Conservation (phyloP, 495 filamentous ascomycete species). For the Xylaria castorea region DNA sequence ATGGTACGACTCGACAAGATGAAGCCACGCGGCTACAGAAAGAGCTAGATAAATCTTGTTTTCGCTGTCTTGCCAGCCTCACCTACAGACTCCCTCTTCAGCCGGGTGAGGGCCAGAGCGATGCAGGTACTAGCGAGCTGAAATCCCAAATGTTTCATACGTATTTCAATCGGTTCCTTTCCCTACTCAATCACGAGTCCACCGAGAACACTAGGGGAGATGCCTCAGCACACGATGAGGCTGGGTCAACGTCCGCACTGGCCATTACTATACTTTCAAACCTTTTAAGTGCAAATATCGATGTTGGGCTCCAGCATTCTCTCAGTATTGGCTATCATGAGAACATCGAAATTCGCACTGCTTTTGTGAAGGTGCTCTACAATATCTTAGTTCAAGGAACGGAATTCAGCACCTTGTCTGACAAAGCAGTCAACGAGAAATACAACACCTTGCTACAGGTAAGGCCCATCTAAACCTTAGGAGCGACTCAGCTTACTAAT, state of each 20-base stretch:
- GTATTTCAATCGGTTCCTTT: slow-evolving; percentile 70
- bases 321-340: slow-evolving; percentile 71
- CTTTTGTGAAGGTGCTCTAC: slow-evolving; percentile 70
- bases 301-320: slow-evolving; percentile 70
- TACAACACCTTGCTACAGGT: slow-evolving; percentile 67
- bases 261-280: slow-evolving; percentile 70
- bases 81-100: slow-evolving; percentile 69
- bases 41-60: slow-evolving; percentile 68
- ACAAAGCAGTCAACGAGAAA: slow-evolving; percentile 68
- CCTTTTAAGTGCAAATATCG: slow-evolving; percentile 70
- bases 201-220: slow-evolving; percentile 50
- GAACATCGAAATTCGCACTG: slow-evolving; percentile 68
- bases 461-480: slow-evolving; percentile 26
- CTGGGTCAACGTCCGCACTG: slow-evolving; percentile 60
- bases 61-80: slow-evolving; percentile 65
- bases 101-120: slow-evolving; percentile 65
- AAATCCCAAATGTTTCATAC: slow-evolving; percentile 69
- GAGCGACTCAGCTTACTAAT: slow-evolving; percentile 11
- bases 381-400: slow-evolving; percentile 72
- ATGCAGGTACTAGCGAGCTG: slow-evolving; percentile 66
- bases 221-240: slow-evolving; percentile 48
- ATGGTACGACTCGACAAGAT: slow-evolving; percentile 48
- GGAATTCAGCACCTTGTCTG: slow-evolving; percentile 69
- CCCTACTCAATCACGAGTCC: slow-evolving; percentile 62
- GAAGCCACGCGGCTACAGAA: slow-evolving; percentile 62